Evolutionary conservation across 805 yeast species (phyloP), one percentile per base, ranked within the genome.

Genomic region (Spathaspora girioi): DNA sequence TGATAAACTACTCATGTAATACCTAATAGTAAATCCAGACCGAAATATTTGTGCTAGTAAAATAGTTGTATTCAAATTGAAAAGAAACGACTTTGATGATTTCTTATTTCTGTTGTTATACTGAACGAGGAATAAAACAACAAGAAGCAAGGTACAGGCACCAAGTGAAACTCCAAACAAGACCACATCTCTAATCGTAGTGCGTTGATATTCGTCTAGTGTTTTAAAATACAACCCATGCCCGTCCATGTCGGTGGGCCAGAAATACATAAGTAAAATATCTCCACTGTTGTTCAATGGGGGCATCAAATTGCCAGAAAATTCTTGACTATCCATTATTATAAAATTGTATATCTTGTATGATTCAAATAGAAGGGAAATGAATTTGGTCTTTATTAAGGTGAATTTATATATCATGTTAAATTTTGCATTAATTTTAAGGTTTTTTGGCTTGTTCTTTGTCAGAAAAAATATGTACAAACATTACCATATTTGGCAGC

Each of bases 61-160:
- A 32, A 87, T 80, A 2, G 75, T 47, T 62, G 83, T 84, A 66
- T 92, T 91, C 44, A 90, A 67, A n/a, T 84, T 64, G 64, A 89
- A 93, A 27, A 90, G 80, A 43, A 50, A 20, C 15, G 54, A 49
- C 26, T 48, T 48, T 5, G 42, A 45, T 35, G 45, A 41, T 19
- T 45, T 38, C 11, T 20, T 45, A 32, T 35, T 17, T 38, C 32
- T 20, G 18, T 32, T 51, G 14, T 45, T 45, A 20, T 45, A 45
- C 17, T 45, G 38, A 2, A 48, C 45, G 15, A 50, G 52, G 11
- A 51, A 1, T 17, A 49, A 40, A 9, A 51, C 26, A 6, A 55
- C 20, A 5, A 52, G 38, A n/a, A 51, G 27, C 5, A 52, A 15
- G 5, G 53, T 45, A 46, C 54, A 45, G 8, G 52, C 48, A 14